These are phyloP conservation scores for Penicillium lagena DNA, from an alignment of 495 filamentous ascomycete species.

Conservation along the genomic window DNA sequence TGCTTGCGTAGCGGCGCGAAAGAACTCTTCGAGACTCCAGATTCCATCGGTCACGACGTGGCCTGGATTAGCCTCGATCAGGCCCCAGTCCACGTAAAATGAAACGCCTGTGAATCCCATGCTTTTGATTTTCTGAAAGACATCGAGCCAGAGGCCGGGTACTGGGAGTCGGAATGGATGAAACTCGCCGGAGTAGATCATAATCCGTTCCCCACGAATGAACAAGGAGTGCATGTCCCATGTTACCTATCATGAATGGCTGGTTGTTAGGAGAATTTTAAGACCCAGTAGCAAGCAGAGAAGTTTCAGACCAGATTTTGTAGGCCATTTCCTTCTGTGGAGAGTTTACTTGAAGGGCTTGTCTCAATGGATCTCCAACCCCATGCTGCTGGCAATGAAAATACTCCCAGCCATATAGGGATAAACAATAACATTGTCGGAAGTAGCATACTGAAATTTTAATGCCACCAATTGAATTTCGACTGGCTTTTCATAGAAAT, in stretches of 20 bases:
- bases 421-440: neutral
- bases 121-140: constrained; percentile 73
- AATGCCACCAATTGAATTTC: neutral
- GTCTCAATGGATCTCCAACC: neutral
- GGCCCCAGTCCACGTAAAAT: constrained; percentile 66
- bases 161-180: constrained; percentile 66
- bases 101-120: constrained; percentile 62
- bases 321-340: neutral
- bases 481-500: too few species aligned
- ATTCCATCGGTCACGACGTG: constrained; percentile 58
- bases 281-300: too few species aligned
- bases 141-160: constrained; percentile 59
- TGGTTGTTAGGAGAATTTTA: neutral
- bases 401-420: neutral
- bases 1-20: constrained; percentile 52
- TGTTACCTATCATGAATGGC: constrained; percentile 35
- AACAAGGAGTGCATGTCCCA: constrained; percentile 66
- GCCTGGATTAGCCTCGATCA: constrained; percentile 60
- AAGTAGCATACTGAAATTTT: neutral
- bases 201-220: constrained; percentile 55
- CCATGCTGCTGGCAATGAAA: neutral
- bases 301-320: constrained; percentile 2
- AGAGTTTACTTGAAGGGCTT: neutral
- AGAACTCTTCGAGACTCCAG: constrained; percentile 57
- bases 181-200: constrained; percentile 63